Evolutionary conservation across 768 basidiomycete genomes (phyloP).

Genomic region (Kwoniella sp.): DNA sequence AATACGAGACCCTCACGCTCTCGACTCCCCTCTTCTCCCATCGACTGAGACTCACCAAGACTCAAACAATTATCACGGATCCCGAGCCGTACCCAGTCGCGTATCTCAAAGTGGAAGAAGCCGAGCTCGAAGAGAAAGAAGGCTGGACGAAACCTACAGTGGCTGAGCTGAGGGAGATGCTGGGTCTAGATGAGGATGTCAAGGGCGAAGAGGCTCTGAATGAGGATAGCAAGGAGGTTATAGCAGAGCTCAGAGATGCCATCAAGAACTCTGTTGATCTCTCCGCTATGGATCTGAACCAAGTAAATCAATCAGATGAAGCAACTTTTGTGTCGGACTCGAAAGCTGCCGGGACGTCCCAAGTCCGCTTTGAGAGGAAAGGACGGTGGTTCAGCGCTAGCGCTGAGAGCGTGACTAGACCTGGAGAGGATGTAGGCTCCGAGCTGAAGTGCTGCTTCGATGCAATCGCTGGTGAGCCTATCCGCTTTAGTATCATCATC

Average conservation of each 20-base stretch:
- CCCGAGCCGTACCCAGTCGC: slow-evolving; percentile 75
- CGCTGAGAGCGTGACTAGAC: slow-evolving; percentile 62
- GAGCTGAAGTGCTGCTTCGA: slow-evolving; percentile 74
- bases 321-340: not conserved
- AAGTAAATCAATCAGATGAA: not conserved
- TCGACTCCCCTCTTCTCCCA: slow-evolving; percentile 87
- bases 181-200: slow-evolving; percentile 34
- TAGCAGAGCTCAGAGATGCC: slow-evolving; percentile 13
- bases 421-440: slow-evolving; percentile 63
- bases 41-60: slow-evolving; percentile 68
- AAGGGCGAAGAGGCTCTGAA: slow-evolving; percentile 58
- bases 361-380: slow-evolving; percentile 31
- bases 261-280: not conserved
- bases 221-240: slow-evolving; percentile 42
- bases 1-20: slow-evolving; percentile 91
- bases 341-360: not conserved
- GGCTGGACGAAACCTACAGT: slow-evolving; percentile 36
- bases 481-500: too few species aligned
- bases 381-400: slow-evolving; percentile 71
- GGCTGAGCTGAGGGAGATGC: slow-evolving; percentile 38
- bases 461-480: slow-evolving; percentile 67
- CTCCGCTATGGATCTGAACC: not conserved
- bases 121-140: slow-evolving; percentile 66
- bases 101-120: slow-evolving; percentile 76
- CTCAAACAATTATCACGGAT: slow-evolving; percentile 70